Base-by-base conservation (phyloP, 306 rosid species). In the Prunus mume region DNA sequence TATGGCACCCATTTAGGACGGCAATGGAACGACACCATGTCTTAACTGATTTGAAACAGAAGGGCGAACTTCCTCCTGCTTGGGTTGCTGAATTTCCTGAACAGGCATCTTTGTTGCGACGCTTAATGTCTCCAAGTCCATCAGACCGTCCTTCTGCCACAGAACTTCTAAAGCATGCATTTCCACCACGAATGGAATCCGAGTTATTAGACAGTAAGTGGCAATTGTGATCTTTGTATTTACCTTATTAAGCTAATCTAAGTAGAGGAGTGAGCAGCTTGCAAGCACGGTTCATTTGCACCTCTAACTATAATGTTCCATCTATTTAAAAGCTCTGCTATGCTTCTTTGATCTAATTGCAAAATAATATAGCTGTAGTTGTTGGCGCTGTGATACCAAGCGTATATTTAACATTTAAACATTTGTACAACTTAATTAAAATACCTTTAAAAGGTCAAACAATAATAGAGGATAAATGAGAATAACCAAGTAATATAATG, bases 1-100 rank as follows among this genome's bases (percentile, higher is more conserved):
- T 94, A 79, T 94, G 98, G 96, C 93, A 94, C 76, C 98, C 98
- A 49, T 94, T 94, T 89, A 93, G 91, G 69, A 94, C 97, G 46
- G 91, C 92, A 75, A 94, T 94, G 98, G 98, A 94, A 87, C 86
- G 97, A 50, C 71, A 87, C 6, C 70, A 89, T 80, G 87, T 94
- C 80, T 90, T 94, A 81, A 84, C 91, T 65, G 95, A 92, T 81
- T 86, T 94, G 86, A 92, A 89, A 76, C 95, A 79, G 76, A 92
- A 92, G 80, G 92, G 89, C 58, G 92, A 88, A 69, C 87, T 90
- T 60, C 98, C 96, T 81, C 72, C 80, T 51, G 52, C 87, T 22
- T 94, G 98, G 97, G 85, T 85, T 80, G 80, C 88, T 73, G 91
- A 88, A 70, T 94, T 89, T 88, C 91, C 97, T 28, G 96, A 94